Conservation (phyloP, 805 yeast species). For the Kodamaea nitidulidarum region DNA sequence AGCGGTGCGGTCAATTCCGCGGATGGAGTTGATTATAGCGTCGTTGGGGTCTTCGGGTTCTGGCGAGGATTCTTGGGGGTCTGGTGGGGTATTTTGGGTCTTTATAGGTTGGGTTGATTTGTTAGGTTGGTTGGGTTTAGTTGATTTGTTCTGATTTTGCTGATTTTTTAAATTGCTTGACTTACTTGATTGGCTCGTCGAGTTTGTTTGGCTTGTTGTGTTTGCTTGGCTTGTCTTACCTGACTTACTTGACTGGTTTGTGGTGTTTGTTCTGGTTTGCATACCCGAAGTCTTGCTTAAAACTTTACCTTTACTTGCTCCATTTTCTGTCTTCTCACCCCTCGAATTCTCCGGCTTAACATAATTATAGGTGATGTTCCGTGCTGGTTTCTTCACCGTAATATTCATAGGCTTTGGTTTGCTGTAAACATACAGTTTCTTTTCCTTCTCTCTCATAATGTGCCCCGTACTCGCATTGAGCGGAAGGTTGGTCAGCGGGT, state of each 20-base stretch:
- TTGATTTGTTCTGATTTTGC: neutral
- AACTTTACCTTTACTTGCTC: no score
- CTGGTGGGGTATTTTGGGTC: neutral
- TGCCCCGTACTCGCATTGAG: slow-evolving; percentile 3
- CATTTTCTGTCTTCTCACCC: neutral
- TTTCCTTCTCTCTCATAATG: neutral
- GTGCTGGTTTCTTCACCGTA: slow-evolving; percentile 11
- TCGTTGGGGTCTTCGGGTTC: slow-evolving; percentile 24
- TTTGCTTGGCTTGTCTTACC: neutral
- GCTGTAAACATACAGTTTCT: slow-evolving; percentile 27
- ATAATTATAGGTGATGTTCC: slow-evolving; percentile 15
- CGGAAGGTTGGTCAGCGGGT: neutral
- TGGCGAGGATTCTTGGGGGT: no score
- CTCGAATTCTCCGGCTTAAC: slow-evolving; percentile 4
- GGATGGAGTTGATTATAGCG: slow-evolving; percentile 40
- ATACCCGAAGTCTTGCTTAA: no score
- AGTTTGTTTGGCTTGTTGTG: neutral
- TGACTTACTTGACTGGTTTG: neutral
- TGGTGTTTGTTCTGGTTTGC: neutral
- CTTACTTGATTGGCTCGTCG: neutral
- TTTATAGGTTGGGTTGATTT: slow-evolving; percentile 2
- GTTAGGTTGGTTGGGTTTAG: neutral
- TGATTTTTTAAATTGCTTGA: neutral
- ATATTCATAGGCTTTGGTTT: slow-evolving; percentile 40
- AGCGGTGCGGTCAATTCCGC: slow-evolving; percentile 74